A percentile compares a stretch with the other conserved stretches of the same genome.
Evolutionary conservation across 805 yeast genomes (phyloP).

Genomic region (Barnettozyma wickerhamii): DNA sequence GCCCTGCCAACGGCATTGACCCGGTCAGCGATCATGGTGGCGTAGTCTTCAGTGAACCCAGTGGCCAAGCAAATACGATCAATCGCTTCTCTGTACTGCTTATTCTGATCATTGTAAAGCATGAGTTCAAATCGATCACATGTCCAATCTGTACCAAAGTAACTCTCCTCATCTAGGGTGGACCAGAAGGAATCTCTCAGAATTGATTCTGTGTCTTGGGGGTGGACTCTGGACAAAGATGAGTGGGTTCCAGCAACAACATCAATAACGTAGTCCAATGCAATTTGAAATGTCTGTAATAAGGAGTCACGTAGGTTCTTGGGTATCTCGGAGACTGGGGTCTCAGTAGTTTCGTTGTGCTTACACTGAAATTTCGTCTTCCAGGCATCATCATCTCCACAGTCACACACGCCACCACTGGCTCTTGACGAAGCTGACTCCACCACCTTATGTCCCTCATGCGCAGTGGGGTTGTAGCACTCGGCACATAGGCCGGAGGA

Average conservation of each 20-base stretch:
- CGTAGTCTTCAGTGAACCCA: constrained; percentile 57
- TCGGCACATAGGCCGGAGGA: constrained; percentile 77
- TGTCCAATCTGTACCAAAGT: constrained; percentile 40
- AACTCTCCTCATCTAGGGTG: constrained; percentile 32
- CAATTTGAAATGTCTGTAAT: constrained; percentile 38
- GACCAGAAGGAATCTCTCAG: constrained; percentile 33
- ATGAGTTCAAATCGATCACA: constrained; percentile 48
- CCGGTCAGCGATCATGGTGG: constrained; percentile 64
- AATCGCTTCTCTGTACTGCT: constrained; percentile 71
- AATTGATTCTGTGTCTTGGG: constrained; percentile 26
- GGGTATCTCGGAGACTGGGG: constrained; percentile 33
- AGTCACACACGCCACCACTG: constrained; percentile 60
- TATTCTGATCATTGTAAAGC: constrained; percentile 75
- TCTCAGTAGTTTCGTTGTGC: constrained; percentile 27
- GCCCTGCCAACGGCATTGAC: constrained; percentile 68
- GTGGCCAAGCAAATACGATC: constrained; percentile 62
- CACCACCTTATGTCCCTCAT: constrained; percentile 67
- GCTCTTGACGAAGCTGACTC: constrained; percentile 59
- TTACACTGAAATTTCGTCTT: constrained; percentile 47
- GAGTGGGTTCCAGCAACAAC: constrained; percentile 43
- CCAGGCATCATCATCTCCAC: constrained; percentile 91
- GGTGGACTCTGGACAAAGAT: constrained; percentile 20
- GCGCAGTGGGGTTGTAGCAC: constrained; percentile 69
- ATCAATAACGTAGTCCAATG: constrained; percentile 59
- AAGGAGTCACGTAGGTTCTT: constrained; percentile 36